Evolutionary conservation across 768 basidiomycete species (phyloP).

Genomic region (Collybia sordida): DNA sequence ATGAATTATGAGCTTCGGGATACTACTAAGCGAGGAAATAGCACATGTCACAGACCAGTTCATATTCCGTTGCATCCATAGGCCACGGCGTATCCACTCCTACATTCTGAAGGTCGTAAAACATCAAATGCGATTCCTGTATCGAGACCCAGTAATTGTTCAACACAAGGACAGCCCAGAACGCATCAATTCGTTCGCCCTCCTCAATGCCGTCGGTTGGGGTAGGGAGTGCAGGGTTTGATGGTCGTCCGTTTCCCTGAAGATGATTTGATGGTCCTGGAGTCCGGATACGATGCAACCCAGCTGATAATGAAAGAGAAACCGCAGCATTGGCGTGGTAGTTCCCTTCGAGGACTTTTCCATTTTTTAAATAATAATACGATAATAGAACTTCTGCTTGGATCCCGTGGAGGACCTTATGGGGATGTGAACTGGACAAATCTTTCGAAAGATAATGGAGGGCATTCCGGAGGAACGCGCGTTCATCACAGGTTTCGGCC

Average conservation of each 20-base stretch:
- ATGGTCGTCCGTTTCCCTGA: background rate
- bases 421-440: slow-evolving; percentile 38
- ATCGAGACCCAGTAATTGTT: slow-evolving; percentile 48
- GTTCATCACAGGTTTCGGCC: slow-evolving; percentile 25
- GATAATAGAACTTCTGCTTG: slow-evolving; percentile 56
- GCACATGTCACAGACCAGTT: slow-evolving; percentile 6
- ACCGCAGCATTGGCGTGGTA: slow-evolving; percentile 51
- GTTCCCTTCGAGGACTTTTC: slow-evolving; percentile 43
- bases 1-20: background rate
- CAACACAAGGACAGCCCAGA: slow-evolving; percentile 35
- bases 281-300: slow-evolving; percentile 32
- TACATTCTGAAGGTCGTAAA: slow-evolving; percentile 33
- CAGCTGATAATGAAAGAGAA: slow-evolving; percentile 34
- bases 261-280: background rate
- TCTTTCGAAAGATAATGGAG: slow-evolving; percentile 36
- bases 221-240: slow-evolving; percentile 27
- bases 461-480: slow-evolving; percentile 38
- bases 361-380: slow-evolving; percentile 48
- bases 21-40: background rate
- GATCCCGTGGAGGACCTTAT: slow-evolving; percentile 38
- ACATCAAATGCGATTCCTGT: slow-evolving; percentile 41
- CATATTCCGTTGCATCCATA: slow-evolving; percentile 16
- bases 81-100: slow-evolving; percentile 37
- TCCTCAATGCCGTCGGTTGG: slow-evolving; percentile 22
- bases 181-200: slow-evolving; percentile 30